Evolutionary conservation across 1,139 yeast genomes (phyloP).

Genomic region (Pneumocystis jirovecii): DNA sequence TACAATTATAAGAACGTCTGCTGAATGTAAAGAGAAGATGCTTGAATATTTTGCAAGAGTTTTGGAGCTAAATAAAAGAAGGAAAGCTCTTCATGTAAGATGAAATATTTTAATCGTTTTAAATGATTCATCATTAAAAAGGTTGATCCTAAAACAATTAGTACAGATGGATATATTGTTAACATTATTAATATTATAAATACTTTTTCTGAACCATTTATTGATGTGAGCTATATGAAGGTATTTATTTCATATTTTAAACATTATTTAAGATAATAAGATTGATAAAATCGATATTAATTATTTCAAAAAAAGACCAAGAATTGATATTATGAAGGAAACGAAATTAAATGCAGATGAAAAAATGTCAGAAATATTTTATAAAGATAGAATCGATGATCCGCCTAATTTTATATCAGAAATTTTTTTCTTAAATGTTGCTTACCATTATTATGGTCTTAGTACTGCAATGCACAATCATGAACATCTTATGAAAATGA

Average conservation of each 20-base stretch:
- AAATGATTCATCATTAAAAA: neutral
- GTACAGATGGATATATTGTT: constrained; percentile 71
- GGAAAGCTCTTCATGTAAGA: constrained; percentile 58
- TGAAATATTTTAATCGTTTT: neutral
- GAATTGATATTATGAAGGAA: constrained; percentile 57
- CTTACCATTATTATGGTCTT: constrained; percentile 75
- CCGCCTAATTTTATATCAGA: constrained; percentile 69
- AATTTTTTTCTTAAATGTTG: constrained; percentile 63
- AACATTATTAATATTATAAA: constrained; percentile 56
- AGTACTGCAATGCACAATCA: constrained; percentile 59
- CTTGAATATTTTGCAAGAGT: constrained; percentile 56
- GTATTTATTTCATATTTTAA: constrained; percentile 17
- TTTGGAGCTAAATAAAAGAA: constrained; percentile 65
- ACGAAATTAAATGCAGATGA: constrained; percentile 67
- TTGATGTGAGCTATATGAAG: constrained; percentile 38
- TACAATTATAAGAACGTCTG: constrained; percentile 62
- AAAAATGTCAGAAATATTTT: constrained; percentile 50
- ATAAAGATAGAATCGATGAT: constrained; percentile 24
- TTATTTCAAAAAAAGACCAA: constrained; percentile 37
- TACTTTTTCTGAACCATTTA: constrained; percentile 68
- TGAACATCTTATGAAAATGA: constrained; percentile 38
- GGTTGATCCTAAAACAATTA: constrained; percentile 48
- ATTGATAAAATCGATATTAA: constrained; percentile 62
- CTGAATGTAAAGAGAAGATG: constrained; percentile 45
- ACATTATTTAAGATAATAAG: constrained; percentile 26